phyloP scores from a whole-genome alignment of 352 stramenopile genomes.

The Pythium coloratum region DNA sequence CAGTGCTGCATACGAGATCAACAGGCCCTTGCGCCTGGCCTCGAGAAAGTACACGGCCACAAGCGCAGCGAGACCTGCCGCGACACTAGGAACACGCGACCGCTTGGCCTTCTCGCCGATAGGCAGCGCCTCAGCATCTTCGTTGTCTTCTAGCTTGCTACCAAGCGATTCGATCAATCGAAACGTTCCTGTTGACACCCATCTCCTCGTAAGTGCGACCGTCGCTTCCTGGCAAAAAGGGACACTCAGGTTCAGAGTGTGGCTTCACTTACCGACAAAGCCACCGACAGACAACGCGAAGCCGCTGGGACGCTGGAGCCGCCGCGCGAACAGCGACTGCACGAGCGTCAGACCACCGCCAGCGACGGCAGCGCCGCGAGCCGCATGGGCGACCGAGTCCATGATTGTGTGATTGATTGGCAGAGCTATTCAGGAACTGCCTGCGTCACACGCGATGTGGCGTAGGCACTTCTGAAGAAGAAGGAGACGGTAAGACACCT shows the following conservation, averaged over 20 bases:
- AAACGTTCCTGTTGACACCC: conserved; percentile 18
- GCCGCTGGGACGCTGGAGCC: conserved; percentile 39
- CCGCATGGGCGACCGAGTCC: conserved; percentile 43
- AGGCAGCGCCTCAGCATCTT: background rate
- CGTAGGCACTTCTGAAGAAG: too few species aligned
- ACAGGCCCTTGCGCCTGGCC: conserved; percentile 46
- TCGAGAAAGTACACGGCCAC: conserved; percentile 53
- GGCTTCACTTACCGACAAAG: conserved; percentile 44
- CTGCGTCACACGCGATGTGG: background rate
- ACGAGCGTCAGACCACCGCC: conserved; percentile 39
- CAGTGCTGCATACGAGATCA: conserved; percentile 59
- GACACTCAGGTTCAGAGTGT: background rate
- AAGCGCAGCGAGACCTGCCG: conserved; percentile 16
- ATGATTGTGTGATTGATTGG: conserved; percentile 12
- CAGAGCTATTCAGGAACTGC: background rate
- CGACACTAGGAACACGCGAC: conserved; percentile 16
- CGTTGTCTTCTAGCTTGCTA: background rate
- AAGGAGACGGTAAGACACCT: too few species aligned
- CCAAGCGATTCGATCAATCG: conserved; percentile 23
- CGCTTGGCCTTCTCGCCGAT: background rate
- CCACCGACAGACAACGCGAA: conserved; percentile 53
- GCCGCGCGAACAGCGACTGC: conserved; percentile 50
- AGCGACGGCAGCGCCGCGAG: conserved; percentile 35
- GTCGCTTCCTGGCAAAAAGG: background rate
- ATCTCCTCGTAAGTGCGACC: background rate